Conservation (phyloP, 495 filamentous ascomycete genomes). For the Cladorrhinum samala region DNA sequence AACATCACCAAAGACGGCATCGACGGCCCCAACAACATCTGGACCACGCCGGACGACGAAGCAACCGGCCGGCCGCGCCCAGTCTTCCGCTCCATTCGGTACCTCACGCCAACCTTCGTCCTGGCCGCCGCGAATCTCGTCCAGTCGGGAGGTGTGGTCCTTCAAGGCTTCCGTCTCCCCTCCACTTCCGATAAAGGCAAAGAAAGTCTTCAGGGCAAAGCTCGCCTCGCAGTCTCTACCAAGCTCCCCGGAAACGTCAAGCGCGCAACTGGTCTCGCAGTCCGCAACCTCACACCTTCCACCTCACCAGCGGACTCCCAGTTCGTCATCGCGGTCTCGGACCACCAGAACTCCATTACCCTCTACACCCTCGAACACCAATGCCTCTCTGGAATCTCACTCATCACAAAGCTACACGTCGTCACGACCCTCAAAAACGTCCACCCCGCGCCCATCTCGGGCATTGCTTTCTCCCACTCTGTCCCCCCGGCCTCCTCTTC, state of each 20-base stretch:
- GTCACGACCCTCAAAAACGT: conserved; percentile 64
- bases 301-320: conserved; percentile 55
- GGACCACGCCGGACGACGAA: conserved; percentile 50
- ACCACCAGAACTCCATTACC: conserved; percentile 73
- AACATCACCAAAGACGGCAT: conserved; percentile 44
- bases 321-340: conserved; percentile 74
- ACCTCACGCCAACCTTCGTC: conserved; percentile 68
- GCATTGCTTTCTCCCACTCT: conserved; percentile 71
- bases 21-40: conserved; percentile 53
- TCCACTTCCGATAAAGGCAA: conserved; percentile 18
- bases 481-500: conserved; percentile 40
- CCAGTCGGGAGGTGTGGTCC: conserved; percentile 40
- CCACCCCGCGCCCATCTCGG: conserved; percentile 81
- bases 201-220: conserved; percentile 29
- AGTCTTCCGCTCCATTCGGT: conserved; percentile 63
- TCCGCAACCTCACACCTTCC: conserved; percentile 56
- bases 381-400: conserved; percentile 38
- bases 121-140: conserved; percentile 54
- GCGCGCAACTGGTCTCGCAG: conserved; percentile 64
- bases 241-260: conserved; percentile 38
- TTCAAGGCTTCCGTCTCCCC: conserved; percentile 47
- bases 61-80: conserved; percentile 46
- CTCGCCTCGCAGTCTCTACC: conserved; percentile 35
- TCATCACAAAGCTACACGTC: conserved; percentile 49
- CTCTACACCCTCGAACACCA: conserved; percentile 65